Conservation (phyloP, 768 basidiomycete species). For the Phaeotremella fagi region DNA sequence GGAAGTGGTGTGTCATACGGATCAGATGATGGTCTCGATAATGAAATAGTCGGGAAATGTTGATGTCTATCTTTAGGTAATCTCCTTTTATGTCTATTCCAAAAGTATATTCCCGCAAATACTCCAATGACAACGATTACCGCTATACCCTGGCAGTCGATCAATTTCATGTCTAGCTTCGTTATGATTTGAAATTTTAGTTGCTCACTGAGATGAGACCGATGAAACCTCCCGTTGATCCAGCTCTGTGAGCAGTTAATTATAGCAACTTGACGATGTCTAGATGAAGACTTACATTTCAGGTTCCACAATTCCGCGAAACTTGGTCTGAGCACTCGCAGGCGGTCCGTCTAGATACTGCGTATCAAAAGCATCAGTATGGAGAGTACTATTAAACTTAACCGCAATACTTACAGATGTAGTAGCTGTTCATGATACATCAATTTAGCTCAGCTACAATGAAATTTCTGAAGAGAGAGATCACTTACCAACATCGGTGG, state of each 20-base stretch:
- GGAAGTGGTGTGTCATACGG: slow-evolving; percentile 6
- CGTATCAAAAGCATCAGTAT: background rate
- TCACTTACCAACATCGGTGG: slow-evolving; percentile 8
- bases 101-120: slow-evolving; percentile 14
- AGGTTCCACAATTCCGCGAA: slow-evolving; percentile 8
- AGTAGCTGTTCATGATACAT: background rate
- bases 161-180: background rate
- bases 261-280: background rate
- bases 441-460: background rate
- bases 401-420: slow-evolving; percentile 5
- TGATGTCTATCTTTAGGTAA: background rate
- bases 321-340: slow-evolving; percentile 9
- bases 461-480: background rate
- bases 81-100: slow-evolving; percentile 10
- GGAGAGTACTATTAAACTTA: background rate
- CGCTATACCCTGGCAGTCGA: slow-evolving; percentile 8
- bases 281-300: slow-evolving; percentile 13
- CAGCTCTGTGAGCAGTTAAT: slow-evolving; percentile 3
- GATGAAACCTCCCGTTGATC: slow-evolving; percentile 17
- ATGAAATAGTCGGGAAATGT: slow-evolving; percentile 11
- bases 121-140: slow-evolving; percentile 2
- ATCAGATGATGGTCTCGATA: slow-evolving; percentile 12
- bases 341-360: slow-evolving; percentile 14
- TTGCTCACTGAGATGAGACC: slow-evolving; percentile 14
- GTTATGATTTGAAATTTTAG: background rate